phyloP scores from a whole-genome alignment of 305 asterid genomes.

The Fraxinus sp. region DNA sequence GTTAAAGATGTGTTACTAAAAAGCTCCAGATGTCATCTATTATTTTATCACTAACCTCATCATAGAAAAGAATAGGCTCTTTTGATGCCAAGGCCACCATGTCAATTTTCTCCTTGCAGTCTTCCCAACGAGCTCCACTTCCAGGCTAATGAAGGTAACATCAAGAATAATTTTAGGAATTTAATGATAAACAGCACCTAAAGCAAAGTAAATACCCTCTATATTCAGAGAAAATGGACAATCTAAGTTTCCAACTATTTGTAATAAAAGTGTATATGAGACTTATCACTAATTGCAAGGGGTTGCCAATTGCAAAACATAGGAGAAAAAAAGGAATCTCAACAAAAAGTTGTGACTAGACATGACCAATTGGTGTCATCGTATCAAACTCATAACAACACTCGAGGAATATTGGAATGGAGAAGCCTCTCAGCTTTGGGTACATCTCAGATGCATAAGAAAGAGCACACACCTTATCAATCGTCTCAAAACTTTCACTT shows the following conservation, averaged over 20 bases:
- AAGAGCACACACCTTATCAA: slow-evolving; percentile 53
- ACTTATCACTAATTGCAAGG: slow-evolving; percentile 10
- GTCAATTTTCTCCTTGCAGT: slow-evolving; percentile 74
- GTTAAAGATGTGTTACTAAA: slow-evolving; percentile 17
- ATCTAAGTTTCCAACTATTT: slow-evolving; percentile 10
- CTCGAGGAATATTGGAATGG: slow-evolving; percentile 6
- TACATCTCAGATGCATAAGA: slow-evolving; percentile 23
- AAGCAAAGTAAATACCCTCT: slow-evolving; percentile 14
- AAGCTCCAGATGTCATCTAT: slow-evolving; percentile 21
- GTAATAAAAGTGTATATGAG: not conserved
- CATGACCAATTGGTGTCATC: slow-evolving; percentile 14
- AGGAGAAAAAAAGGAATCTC: not conserved
- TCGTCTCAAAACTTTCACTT: slow-evolving; percentile 52
- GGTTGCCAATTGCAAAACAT: slow-evolving; percentile 6
- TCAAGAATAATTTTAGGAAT: slow-evolving; percentile 28
- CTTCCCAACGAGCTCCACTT: slow-evolving; percentile 65
- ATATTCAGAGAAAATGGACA: slow-evolving; percentile 10
- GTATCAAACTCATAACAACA: slow-evolving; percentile 6
- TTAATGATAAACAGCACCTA: slow-evolving; percentile 22
- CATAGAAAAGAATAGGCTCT: slow-evolving; percentile 94
- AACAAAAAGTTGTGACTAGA: not conserved
- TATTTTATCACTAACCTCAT: slow-evolving; percentile 58
- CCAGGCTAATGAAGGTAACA: slow-evolving; percentile 51
- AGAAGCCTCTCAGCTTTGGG: slow-evolving; percentile 22
- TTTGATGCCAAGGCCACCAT: slow-evolving; percentile 75